Percentiles rank a stretch among this genome's conserved stretches.
Evolutionary conservation across 176 grass and related monocot species (phyloP).

Genomic region (Poa pratensis): DNA sequence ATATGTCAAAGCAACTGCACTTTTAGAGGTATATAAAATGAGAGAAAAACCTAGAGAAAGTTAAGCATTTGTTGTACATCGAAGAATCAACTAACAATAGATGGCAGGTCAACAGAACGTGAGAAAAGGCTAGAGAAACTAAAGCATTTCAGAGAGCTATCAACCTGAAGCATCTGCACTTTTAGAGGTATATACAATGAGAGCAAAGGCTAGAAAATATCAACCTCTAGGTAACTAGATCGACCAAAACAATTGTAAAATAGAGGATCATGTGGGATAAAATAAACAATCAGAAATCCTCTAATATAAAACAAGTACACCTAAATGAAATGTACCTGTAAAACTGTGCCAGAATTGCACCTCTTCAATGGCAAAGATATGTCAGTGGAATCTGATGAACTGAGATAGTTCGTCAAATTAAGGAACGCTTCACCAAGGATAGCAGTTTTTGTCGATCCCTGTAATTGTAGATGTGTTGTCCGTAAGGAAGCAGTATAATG

Average conservation of each 20-base stretch:
- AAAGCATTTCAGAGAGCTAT: not conserved
- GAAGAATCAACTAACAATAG: slow-evolving; percentile 13
- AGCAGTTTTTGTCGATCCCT: slow-evolving; percentile 79
- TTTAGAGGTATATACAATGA: not conserved
- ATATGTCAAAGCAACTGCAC: not conserved
- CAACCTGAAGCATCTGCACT: not conserved
- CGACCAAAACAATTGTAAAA: slow-evolving; percentile 27
- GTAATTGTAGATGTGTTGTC: slow-evolving; percentile 23
- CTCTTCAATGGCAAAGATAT: slow-evolving; percentile 74
- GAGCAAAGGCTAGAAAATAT: slow-evolving; percentile 9
- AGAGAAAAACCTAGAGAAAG: not conserved
- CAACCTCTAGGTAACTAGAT: not conserved
- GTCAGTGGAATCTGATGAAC: slow-evolving; percentile 58
- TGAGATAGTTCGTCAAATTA: slow-evolving; percentile 72
- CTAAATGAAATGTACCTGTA: slow-evolving; percentile 65
- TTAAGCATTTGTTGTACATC: not conserved
- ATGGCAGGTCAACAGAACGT: slow-evolving; percentile 36
- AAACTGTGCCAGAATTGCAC: slow-evolving; percentile 67
- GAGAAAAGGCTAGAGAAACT: slow-evolving; percentile 9
- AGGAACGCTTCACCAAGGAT: slow-evolving; percentile 74
- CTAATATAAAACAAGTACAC: slow-evolving; percentile 4
- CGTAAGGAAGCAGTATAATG: slow-evolving; percentile 22
- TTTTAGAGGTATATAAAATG: not conserved
- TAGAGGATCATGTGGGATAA: slow-evolving; percentile 9
- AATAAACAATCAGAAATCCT: slow-evolving; percentile 12